Base-by-base conservation (phyloP, 306 rosid species). In the Urtica urens region DNA sequence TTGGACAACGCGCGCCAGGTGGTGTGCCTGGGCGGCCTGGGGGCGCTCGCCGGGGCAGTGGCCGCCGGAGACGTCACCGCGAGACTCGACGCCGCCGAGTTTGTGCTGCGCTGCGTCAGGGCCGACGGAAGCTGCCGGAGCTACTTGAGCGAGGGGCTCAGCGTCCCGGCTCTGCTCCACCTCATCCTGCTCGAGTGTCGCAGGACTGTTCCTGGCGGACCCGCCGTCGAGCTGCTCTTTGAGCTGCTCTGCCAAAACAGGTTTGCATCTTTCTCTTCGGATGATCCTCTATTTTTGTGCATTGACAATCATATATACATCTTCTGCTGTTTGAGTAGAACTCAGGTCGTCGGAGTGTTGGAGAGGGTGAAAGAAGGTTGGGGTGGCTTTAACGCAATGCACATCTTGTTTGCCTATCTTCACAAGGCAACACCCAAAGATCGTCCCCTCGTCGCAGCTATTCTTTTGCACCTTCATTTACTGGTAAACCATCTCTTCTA, bases 91-190 rank as follows among this genome's bases (percentile, higher is more conserved):
- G 55, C 78, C 35, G 69, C 74, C 54, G 65, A 43, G 31, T 71
- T 83, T 43, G 48, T 83, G 45, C 62, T 31, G 1, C 69, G 79
- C 38, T 87, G 96, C 59, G 41, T 83, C 53, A 77, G 49, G 3
- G 87, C 96, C 1, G 94, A 87, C 52, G 94, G 87, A 66, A 69
- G 78, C 67, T 83, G 96, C 49, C 63, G 82, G 41, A 64, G 59
- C 42, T 83, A 68, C 52, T 50, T 87, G 44, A 85, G 82, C 8
- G 83, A 80, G 0, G 72, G 64, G 66, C 46, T 87, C 53, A 70
- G 59, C 21, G 72, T 61, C 67, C 40, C 63, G 59, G 72, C 77
- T 23, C 63, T 87, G 25, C 64, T 87, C 21, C 85, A 87, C 63
- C 87, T 83, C 55, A 54, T 87, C 53, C 71, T 78, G 54, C 73